Conservation (phyloP, 139 green algal species). For the Nannochloris sp. region DNA sequence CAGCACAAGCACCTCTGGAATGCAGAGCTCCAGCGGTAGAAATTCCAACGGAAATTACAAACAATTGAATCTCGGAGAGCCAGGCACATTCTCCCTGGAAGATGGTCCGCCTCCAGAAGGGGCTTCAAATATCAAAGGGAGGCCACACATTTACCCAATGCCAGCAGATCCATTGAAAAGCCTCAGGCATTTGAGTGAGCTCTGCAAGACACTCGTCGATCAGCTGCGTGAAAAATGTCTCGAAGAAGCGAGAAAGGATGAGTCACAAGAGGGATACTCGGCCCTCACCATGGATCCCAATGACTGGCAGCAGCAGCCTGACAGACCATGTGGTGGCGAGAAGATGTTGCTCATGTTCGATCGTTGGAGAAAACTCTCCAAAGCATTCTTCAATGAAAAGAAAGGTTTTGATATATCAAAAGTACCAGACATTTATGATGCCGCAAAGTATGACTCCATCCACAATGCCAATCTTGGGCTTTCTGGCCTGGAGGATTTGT, state of each 20-base stretch:
- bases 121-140: slow-evolving; percentile 10
- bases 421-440: slow-evolving; percentile 93
- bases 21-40: not conserved
- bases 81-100: not conserved
- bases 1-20: not conserved
- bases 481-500: slow-evolving; percentile 43
- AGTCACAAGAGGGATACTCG: slow-evolving; percentile 34
- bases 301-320: slow-evolving; percentile 44
- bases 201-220: slow-evolving; percentile 63
- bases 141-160: slow-evolving; percentile 46
- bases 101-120: not conserved
- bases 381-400: slow-evolving; percentile 75
- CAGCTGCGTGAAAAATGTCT: slow-evolving; percentile 69
- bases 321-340: slow-evolving; percentile 69
- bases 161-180: slow-evolving; percentile 58
- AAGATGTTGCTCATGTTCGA: slow-evolving; percentile 85
- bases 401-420: slow-evolving; percentile 81
- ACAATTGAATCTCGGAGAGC: not conserved
- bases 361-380: slow-evolving; percentile 82
- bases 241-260: slow-evolving; percentile 39
- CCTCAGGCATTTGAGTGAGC: slow-evolving; percentile 52
- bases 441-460: slow-evolving; percentile 87
- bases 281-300: slow-evolving; percentile 50
- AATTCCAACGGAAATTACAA: not conserved
- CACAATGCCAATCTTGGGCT: slow-evolving; percentile 86